Conservation (phyloP, 306 rosid species). For the Casuarina equisetifolia region DNA sequence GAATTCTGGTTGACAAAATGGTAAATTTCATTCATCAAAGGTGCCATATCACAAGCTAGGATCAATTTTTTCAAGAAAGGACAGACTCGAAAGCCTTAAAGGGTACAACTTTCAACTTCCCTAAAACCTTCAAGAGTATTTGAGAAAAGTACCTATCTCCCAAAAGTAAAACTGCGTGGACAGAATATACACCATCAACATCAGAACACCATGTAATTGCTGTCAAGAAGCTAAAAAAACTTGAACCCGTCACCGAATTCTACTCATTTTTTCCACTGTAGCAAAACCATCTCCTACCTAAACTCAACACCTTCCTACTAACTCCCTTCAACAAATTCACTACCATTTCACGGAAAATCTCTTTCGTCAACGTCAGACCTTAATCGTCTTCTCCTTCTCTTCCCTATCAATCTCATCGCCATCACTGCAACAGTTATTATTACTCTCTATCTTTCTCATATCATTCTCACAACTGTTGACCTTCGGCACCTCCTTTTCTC, state of each 20-base stretch:
- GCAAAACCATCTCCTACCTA: conserved; percentile 19
- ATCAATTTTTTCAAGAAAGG: conserved; percentile 29
- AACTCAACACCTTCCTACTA: background rate
- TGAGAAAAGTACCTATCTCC: conserved; percentile 52
- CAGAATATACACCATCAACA: conserved; percentile 61
- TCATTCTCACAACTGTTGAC: conserved; percentile 35
- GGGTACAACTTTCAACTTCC: conserved; percentile 51
- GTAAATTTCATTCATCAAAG: conserved; percentile 36
- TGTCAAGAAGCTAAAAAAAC: conserved; percentile 56
- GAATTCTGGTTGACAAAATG: conserved; percentile 34
- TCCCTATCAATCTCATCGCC: conserved; percentile 37
- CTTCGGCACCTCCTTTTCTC: conserved; percentile 27
- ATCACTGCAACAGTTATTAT: conserved; percentile 33
- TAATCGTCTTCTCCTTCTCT: conserved; percentile 40
- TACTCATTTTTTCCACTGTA: conserved; percentile 52
- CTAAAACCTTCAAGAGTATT: conserved; percentile 48
- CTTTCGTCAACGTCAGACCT: conserved; percentile 25
- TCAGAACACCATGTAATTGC: conserved; percentile 29
- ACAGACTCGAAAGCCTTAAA: conserved; percentile 51
- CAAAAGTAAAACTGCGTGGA: conserved; percentile 45
- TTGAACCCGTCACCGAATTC: conserved; percentile 38
- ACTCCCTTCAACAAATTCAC: conserved; percentile 33
- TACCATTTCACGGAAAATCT: conserved; percentile 9
- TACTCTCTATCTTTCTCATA: conserved; percentile 32
- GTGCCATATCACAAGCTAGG: conserved; percentile 30